Base-by-base conservation (phyloP, 2,329 filamentous ascomycete species). In the Hymenoscyphus salicellus region DNA sequence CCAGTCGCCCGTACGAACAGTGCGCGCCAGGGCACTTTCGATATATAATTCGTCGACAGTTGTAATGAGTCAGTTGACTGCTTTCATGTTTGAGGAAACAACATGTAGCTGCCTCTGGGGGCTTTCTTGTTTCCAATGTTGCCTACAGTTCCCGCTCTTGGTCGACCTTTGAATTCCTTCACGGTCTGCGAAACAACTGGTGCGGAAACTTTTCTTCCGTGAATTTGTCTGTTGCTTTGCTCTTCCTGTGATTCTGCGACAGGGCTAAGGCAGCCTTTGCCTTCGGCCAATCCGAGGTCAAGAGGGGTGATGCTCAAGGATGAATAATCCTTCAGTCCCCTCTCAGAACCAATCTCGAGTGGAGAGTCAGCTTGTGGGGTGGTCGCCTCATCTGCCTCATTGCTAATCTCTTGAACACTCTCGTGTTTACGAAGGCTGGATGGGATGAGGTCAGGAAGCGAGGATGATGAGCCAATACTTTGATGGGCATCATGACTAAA, bases 401-500 rank as follows among this genome's bases (percentile, higher is more conserved):
- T 28, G 16, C 26, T 36, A 2, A 11, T 28, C 26, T 49, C 43
- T 17, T 10, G 28, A 16, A 30, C 17, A 7, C 26, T 30, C 33
- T 61, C 70, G 43, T 60, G 56, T 8, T 66, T 69, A n/a, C 68
- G 67, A 20, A 66, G 62, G 14, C 58, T 61, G 1, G 72, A 74
- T 26, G 70, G 70, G 23, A 75, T 67, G 14, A 75, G 69, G 55
- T 75, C 74, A n/a, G 74, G 74, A n/a, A 75, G 68, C 14, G 73
- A 75, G 16, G 72, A 72, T 6, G 70, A 65, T 5, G 73, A 74
- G 20, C 66, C 65, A 8, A 70, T 66, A 46, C 72, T 74, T 46
- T 69, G 70, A 56, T 75, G 72, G 23, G 65, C 63, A 61, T 75
- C 74, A 60, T 73, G 72, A 55, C 72, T 75, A 11, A 63, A 66